These are phyloP conservation scores for Cryptococcus neoformans DNA, from an alignment of 1,284 basidiomycete species.

Conservation along the genomic window DNA sequence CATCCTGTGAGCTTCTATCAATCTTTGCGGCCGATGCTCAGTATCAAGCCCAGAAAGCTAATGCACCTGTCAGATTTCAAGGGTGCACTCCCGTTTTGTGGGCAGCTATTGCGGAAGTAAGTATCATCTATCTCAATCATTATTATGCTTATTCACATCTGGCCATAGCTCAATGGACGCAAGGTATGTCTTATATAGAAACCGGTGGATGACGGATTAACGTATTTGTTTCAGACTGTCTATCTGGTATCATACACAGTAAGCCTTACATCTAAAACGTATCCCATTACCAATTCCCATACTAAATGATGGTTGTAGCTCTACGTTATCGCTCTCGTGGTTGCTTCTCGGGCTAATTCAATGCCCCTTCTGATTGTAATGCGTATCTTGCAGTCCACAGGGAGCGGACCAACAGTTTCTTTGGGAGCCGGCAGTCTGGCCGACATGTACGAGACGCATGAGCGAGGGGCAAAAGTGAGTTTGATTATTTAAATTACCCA, in stretches of 20 bases:
- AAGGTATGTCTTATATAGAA: constrained; percentile 54
- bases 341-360: constrained; percentile 59
- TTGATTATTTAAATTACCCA: background rate
- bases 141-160: background rate
- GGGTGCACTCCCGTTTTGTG: constrained; percentile 42
- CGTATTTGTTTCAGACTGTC: constrained; percentile 49
- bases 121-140: constrained; percentile 2
- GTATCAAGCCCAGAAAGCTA: too few relatives aligned
- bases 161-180: constrained; percentile 60
- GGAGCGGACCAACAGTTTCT: constrained; percentile 69
- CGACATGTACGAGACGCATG: constrained; percentile 73
- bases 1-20: constrained; percentile 54
- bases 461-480: constrained; percentile 63
- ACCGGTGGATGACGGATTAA: background rate
- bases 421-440: constrained; percentile 74
- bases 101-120: constrained; percentile 34
- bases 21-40: too few relatives aligned
- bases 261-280: constrained; percentile 13
- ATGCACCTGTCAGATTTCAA: constrained; percentile 29
- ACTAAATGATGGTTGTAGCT: constrained; percentile 50
- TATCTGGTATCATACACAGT: constrained; percentile 60
- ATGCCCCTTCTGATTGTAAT: constrained; percentile 66
- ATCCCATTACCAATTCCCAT: background rate
- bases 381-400: constrained; percentile 49
- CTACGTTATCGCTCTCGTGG: constrained; percentile 62